These are phyloP conservation scores for Yamadazyma membranifaciens DNA, from an alignment of 1,139 yeast species.

Conservation along the genomic window DNA sequence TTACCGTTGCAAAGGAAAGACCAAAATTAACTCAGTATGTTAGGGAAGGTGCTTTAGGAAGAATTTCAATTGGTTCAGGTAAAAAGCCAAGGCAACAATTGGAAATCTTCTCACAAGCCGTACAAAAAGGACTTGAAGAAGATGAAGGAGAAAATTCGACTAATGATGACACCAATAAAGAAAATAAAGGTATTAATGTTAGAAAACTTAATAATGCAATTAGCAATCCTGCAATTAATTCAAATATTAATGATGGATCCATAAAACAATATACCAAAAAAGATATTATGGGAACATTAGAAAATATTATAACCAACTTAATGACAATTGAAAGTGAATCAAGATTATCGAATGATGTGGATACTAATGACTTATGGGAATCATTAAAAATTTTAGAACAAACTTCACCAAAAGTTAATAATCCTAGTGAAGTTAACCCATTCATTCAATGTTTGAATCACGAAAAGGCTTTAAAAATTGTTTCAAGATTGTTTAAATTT, in stretches of 20 bases:
- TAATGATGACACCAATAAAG: conserved; percentile 18
- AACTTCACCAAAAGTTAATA: conserved; percentile 44
- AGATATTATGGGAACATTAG: conserved; percentile 59
- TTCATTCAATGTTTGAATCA: conserved; percentile 82
- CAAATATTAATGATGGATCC: conserved; percentile 25
- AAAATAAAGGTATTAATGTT: conserved; percentile 16
- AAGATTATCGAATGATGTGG: conserved; percentile 59
- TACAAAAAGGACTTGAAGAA: conserved; percentile 45
- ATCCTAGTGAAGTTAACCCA: conserved; percentile 59
- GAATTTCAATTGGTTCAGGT: conserved; percentile 76
- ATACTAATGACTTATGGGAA: conserved; percentile 69
- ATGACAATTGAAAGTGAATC: conserved; percentile 81
- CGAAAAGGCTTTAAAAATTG: conserved; percentile 84
- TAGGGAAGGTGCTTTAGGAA: conserved; percentile 90
- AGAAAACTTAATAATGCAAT: conserved; percentile 20
- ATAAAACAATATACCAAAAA: conserved; percentile 37
- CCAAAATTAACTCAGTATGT: conserved; percentile 72
- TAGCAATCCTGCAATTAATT: conserved; percentile 15
- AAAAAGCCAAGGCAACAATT: conserved; percentile 88
- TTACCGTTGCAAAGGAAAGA: conserved; percentile 88
- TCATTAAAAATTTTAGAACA: conserved; percentile 66
- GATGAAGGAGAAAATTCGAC: conserved; percentile 22
- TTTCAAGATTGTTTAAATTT: conserved; percentile 86
- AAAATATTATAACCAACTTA: conserved; percentile 74
- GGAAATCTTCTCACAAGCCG: conserved; percentile 61